Evolutionary conservation across 495 filamentous ascomycete genomes (phyloP).

Genomic region (Aspergillus coremiiformis): DNA sequence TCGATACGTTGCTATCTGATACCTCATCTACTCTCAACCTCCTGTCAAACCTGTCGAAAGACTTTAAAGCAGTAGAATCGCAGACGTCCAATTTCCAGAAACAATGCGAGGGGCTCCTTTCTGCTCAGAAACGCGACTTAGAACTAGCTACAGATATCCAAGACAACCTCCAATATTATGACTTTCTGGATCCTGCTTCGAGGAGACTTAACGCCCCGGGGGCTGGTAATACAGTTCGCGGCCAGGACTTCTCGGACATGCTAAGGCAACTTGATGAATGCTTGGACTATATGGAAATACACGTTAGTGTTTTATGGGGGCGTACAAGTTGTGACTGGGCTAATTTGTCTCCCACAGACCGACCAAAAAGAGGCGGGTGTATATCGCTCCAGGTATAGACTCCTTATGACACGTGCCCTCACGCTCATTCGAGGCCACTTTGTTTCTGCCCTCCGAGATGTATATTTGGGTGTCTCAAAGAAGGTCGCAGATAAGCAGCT

Average conservation of each 20-base stretch:
- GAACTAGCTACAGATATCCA: slow-evolving; percentile 73
- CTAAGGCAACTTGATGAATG: slow-evolving; percentile 77
- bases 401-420: slow-evolving; percentile 62
- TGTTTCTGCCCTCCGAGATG: slow-evolving; percentile 61
- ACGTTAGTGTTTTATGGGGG: slow-evolving; percentile 48
- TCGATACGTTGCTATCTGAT: slow-evolving; percentile 70
- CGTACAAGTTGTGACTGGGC: not conserved
- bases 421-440: slow-evolving; percentile 85
- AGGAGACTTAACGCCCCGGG: slow-evolving; percentile 86
- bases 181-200: slow-evolving; percentile 84
- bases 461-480: slow-evolving; percentile 60
- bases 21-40: slow-evolving; percentile 65
- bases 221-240: slow-evolving; percentile 72
- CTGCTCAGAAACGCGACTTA: slow-evolving; percentile 69
- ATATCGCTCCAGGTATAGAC: slow-evolving; percentile 65
- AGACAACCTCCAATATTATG: slow-evolving; percentile 82
- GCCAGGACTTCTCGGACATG: slow-evolving; percentile 77
- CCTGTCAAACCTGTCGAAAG: slow-evolving; percentile 66
- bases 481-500: slow-evolving; percentile 62
- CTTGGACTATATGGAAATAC: slow-evolving; percentile 77
- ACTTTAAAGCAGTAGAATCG: slow-evolving; percentile 76
- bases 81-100: slow-evolving; percentile 88
- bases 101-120: slow-evolving; percentile 78
- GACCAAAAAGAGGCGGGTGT: slow-evolving; percentile 77
- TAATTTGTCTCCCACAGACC: slow-evolving; percentile 41